A percentile compares a stretch with the other conserved stretches of the same genome.
These are phyloP conservation scores for Leptomonas seymouri DNA, from an alignment of 208 protist genomes.

Conservation along the genomic window DNA sequence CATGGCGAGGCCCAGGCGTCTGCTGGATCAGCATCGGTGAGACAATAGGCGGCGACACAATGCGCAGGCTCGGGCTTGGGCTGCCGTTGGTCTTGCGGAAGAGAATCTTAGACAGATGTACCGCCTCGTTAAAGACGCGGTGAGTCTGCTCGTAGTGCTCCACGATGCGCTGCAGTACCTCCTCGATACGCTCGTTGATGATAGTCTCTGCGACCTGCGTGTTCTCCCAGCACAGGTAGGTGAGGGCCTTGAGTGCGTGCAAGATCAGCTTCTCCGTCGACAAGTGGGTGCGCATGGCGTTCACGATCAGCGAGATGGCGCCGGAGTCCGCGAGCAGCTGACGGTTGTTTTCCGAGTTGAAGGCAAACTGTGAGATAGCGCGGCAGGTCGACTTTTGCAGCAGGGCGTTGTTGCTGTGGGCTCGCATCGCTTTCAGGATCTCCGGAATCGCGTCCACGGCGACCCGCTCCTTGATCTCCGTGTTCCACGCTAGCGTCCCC, in stretches of 20 bases:
- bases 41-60: conserved; percentile 74
- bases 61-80: conserved; percentile 54
- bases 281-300: conserved; percentile 82
- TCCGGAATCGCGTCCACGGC: conserved; percentile 82
- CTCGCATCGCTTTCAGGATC: conserved; percentile 87
- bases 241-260: conserved; percentile 92
- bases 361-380: conserved; percentile 92
- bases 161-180: conserved; percentile 77
- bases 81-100: conserved; percentile 84
- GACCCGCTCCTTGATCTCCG: conserved; percentile 89
- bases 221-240: conserved; percentile 93
- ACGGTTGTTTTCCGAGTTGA: conserved; percentile 92
- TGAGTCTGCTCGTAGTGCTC: conserved; percentile 64
- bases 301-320: conserved; percentile 88
- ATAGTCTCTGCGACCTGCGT: conserved; percentile 85
- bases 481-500: conserved; percentile 92
- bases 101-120: conserved; percentile 91
- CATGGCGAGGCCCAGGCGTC: conserved; percentile 40
- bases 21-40: conserved; percentile 81
- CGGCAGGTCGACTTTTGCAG: conserved; percentile 93
- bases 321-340: conserved; percentile 82
- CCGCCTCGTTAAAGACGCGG: conserved; percentile 84
- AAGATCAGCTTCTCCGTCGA: conserved; percentile 88
- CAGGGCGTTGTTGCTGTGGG: conserved; percentile 73
- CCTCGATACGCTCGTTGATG: conserved; percentile 76